phyloP scores from a whole-genome alignment of 2,329 filamentous ascomycete species.

The Neonectria ditissima region DNA sequence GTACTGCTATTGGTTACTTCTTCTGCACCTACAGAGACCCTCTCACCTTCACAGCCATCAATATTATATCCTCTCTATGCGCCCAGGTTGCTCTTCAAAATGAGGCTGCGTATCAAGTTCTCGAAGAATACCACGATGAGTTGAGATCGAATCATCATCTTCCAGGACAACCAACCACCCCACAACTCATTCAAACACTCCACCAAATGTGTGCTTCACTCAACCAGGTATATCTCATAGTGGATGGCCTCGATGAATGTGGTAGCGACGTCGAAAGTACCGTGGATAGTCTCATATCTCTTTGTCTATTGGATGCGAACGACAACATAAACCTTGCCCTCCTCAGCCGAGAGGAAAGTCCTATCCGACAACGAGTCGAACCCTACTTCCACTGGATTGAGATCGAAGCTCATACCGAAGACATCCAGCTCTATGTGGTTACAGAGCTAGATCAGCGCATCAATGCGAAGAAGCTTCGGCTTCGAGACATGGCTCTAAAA shows the following conservation, averaged over 20 bases:
- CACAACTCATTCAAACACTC: no score
- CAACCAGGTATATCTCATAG: neutral
- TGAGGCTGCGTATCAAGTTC: neutral
- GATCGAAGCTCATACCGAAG: slow-evolving; percentile 26
- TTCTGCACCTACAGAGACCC: slow-evolving; percentile 22
- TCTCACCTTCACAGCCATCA: no score
- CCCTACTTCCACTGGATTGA: slow-evolving; percentile 1
- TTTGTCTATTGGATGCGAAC: no score
- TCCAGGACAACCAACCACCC: no score
- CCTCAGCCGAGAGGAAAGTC: slow-evolving; percentile 21
- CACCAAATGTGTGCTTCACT: neutral
- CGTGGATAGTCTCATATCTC: no score
- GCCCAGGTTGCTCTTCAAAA: slow-evolving; percentile 16
- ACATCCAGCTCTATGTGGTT: slow-evolving; percentile 22
- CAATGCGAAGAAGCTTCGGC: neutral
- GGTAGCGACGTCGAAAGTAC: no score
- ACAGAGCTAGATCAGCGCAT: slow-evolving; percentile 13
- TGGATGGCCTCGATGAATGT: slow-evolving; percentile 16
- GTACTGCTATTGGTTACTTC: no score
- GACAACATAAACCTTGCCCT: no score
- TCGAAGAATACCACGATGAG: slow-evolving; percentile 11
- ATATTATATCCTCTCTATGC: slow-evolving; percentile 1
- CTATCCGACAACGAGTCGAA: neutral
- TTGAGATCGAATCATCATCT: neutral
- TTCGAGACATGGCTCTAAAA: neutral